A percentile compares a stretch with the other conserved stretches of the same genome.
phyloP scores from a whole-genome alignment of 2,329 filamentous ascomycete species.

The Aspergillus novoparasiticus region DNA sequence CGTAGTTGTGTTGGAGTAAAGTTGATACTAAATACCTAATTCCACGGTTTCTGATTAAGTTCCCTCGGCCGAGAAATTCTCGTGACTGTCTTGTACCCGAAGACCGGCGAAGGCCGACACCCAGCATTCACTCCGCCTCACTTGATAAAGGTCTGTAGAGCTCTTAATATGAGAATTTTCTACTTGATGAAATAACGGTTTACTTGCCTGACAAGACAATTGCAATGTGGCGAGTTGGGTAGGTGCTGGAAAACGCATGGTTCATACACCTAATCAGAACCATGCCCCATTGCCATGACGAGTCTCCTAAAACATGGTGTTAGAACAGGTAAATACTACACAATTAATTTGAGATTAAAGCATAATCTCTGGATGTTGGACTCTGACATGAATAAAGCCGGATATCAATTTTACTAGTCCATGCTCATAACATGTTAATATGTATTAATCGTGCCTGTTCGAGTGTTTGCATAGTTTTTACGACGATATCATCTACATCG shows the following conservation, averaged over 20 bases:
- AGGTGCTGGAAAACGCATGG: neutral
- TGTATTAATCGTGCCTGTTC: too few relatives aligned
- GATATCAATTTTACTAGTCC: too few relatives aligned
- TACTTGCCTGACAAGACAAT: neutral
- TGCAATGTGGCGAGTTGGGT: neutral
- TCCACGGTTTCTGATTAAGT: neutral
- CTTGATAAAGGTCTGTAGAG: neutral
- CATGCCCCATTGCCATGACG: too few relatives aligned
- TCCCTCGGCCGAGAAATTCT: neutral
- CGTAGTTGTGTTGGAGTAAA: neutral
- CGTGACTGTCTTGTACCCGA: neutral
- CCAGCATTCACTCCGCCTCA: neutral
- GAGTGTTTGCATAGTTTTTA: too few relatives aligned
- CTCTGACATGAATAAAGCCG: too few relatives aligned
- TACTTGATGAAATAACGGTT: neutral
- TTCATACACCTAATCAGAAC: neutral
- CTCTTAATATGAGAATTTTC: neutral
- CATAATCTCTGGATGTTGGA: too few relatives aligned
- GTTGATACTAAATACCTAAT: neutral
- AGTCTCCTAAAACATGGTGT: too few relatives aligned
- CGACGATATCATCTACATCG: too few relatives aligned
- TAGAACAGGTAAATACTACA: too few relatives aligned
- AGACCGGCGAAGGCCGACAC: neutral
- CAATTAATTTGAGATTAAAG: too few relatives aligned
- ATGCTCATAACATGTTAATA: too few relatives aligned